Conservation (phyloP, 1,284 basidiomycete genomes). For the Bjerkandera adusta region DNA sequence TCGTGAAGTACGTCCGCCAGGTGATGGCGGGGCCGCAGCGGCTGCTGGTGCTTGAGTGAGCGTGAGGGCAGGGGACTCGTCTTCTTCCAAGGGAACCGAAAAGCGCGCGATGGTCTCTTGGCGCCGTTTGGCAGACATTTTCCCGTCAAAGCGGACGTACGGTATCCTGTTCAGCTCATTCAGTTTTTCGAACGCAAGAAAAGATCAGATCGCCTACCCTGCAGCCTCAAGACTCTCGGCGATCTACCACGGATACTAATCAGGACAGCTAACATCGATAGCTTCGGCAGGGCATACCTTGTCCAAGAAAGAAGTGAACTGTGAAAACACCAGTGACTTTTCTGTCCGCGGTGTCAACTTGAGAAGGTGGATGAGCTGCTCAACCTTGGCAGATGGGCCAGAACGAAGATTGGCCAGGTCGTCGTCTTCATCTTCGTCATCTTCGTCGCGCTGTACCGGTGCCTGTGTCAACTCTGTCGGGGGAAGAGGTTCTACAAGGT, state of each 20-base stretch:
- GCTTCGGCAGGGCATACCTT: too few species aligned
- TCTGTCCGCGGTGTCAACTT: conserved; percentile 64
- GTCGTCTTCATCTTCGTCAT: conserved; percentile 45
- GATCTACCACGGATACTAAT: conserved; percentile 48
- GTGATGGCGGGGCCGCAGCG: conserved; percentile 11
- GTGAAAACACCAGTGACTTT: conserved; percentile 83
- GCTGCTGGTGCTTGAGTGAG: conserved; percentile 4
- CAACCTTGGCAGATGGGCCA: conserved; percentile 80
- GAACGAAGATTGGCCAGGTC: conserved; percentile 37
- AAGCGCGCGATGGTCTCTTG: conserved; percentile 78
- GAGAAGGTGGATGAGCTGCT: conserved; percentile 74
- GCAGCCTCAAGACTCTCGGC: conserved; percentile 63
- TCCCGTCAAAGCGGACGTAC: conserved; percentile 80
- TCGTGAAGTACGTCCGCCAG: conserved; percentile 23
- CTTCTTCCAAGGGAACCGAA: conserved; percentile 55
- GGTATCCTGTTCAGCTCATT: conserved; percentile 50
- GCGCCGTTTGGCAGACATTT: conserved; percentile 75
- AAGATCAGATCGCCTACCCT: conserved; percentile 40
- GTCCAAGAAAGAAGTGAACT: conserved; percentile 83
- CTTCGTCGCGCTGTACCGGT: conserved; percentile 37
- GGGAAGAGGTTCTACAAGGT: conserved; percentile 69
- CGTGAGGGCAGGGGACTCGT: conserved; percentile 16
- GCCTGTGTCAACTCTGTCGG: conserved; percentile 66
- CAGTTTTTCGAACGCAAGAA: too few species aligned
- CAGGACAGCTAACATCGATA: not conserved